Conservation (phyloP, 176 grass and related monocot species). For the Ampelocalamus luodianensis region DNA sequence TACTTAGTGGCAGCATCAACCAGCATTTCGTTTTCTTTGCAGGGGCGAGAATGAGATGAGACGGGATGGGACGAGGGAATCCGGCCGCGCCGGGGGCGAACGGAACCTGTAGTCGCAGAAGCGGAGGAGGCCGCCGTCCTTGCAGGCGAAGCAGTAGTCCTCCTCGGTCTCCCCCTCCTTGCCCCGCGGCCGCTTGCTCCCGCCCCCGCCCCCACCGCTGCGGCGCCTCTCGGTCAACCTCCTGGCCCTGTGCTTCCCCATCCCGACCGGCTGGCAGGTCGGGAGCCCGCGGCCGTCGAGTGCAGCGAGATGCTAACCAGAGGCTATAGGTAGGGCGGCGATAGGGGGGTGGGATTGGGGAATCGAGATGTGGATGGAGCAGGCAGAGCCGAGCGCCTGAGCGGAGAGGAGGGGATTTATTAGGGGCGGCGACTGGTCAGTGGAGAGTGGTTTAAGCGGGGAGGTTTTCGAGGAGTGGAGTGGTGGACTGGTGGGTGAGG, state of each 20-base stretch:
- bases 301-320: background rate
- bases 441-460: background rate
- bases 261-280: background rate
- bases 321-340: background rate
- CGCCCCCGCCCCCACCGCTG: background rate
- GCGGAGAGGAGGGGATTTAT: background rate
- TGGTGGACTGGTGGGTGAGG: background rate
- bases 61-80: too few species aligned
- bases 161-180: conserved; percentile 1
- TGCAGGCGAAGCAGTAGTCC: conserved; percentile 58
- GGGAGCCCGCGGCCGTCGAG: background rate
- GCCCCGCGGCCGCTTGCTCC: conserved; percentile 29
- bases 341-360: background rate
- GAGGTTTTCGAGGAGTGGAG: conserved; percentile 17
- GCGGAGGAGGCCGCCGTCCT: conserved; percentile 56
- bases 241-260: conserved; percentile 27
- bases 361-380: conserved; percentile 4
- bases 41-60: background rate
- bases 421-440: background rate
- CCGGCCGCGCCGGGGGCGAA: too few species aligned
- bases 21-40: background rate
- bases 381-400: too few species aligned
- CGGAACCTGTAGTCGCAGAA: conserved; percentile 55
- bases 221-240: background rate
- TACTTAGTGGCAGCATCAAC: background rate